Evolutionary conservation across 1,284 basidiomycete genomes (phyloP).

Genomic region (Sporisorium exsertum): DNA sequence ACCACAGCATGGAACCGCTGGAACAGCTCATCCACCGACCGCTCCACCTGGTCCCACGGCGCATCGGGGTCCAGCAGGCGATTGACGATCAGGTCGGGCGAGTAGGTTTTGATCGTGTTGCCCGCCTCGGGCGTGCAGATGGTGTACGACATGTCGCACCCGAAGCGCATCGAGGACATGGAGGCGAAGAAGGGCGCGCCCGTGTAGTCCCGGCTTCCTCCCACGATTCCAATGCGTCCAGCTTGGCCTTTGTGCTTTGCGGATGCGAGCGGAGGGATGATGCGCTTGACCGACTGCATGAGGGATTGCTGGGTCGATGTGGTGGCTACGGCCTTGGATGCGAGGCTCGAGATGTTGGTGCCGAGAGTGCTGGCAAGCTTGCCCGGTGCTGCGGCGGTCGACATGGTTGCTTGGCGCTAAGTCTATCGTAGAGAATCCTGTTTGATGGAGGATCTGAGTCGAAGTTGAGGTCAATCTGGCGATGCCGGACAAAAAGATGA

Average conservation of each 20-base stretch:
- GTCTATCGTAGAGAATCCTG: neutral
- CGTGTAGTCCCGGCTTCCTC: constrained; percentile 92
- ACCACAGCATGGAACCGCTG: constrained; percentile 89
- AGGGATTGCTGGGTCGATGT: constrained; percentile 17
- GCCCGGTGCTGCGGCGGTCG: constrained; percentile 18
- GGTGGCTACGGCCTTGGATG: constrained; percentile 9
- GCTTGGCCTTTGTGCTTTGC: constrained; percentile 95
- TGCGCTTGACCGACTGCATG: constrained; percentile 73
- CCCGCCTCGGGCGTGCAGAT: constrained; percentile 91
- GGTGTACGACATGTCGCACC: constrained; percentile 93
- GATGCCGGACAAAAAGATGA: neutral
- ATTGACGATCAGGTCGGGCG: constrained; percentile 93
- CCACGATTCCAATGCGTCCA: constrained; percentile 91
- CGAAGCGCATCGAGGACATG: constrained; percentile 69
- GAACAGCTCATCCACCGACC: constrained; percentile 78
- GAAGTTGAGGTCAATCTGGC: neutral
- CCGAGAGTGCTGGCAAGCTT: constrained; percentile 18
- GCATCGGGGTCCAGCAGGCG: constrained; percentile 76
- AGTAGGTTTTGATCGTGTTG: constrained; percentile 92
- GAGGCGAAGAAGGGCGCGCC: constrained; percentile 86
- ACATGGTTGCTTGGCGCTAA: constrained; percentile 11
- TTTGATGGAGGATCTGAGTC: neutral
- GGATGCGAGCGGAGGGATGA: constrained; percentile 86
- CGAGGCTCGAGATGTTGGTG: constrained; percentile 19
- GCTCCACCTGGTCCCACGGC: constrained; percentile 70